These are phyloP conservation scores for Ogataea haglerorum DNA, from an alignment of 805 yeast species.

Conservation along the genomic window DNA sequence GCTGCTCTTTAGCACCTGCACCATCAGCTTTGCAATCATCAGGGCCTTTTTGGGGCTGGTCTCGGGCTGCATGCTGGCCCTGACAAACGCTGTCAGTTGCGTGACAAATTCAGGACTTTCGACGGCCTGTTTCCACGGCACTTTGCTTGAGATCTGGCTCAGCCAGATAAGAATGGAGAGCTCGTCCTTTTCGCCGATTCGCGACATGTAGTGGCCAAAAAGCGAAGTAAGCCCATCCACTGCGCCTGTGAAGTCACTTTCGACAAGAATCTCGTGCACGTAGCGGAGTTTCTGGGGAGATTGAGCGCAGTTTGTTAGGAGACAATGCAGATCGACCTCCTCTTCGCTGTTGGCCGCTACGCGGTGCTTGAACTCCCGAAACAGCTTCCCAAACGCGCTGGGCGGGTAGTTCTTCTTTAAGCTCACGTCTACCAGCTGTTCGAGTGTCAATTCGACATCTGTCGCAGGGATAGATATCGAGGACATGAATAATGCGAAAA, in stretches of 20 bases:
- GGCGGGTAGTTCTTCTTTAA: slow-evolving; percentile 25
- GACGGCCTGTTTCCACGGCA: slow-evolving; percentile 23
- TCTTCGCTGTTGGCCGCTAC: background rate
- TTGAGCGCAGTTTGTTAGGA: slow-evolving; percentile 18
- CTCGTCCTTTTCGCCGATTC: slow-evolving; percentile 20
- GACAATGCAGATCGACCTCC: slow-evolving; percentile 18
- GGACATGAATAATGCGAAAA: slow-evolving; percentile 1
- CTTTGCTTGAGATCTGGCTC: slow-evolving; percentile 23
- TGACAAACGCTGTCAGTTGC: slow-evolving; percentile 17
- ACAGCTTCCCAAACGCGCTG: slow-evolving; percentile 25
- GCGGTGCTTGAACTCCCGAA: slow-evolving; percentile 27
- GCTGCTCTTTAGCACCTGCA: slow-evolving; percentile 16
- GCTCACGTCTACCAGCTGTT: slow-evolving; percentile 22
- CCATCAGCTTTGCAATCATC: slow-evolving; percentile 24
- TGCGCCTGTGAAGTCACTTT: slow-evolving; percentile 24
- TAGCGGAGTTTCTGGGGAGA: slow-evolving; percentile 26
- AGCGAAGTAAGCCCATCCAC: slow-evolving; percentile 24
- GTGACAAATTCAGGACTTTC: slow-evolving; percentile 14
- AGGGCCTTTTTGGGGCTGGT: slow-evolving; percentile 17
- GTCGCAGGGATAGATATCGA: slow-evolving; percentile 20
- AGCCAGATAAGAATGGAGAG: slow-evolving; percentile 24
- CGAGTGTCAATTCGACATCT: slow-evolving; percentile 22
- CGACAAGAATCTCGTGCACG: slow-evolving; percentile 27
- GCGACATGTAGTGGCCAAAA: slow-evolving; percentile 18
- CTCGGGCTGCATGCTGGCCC: background rate